A percentile compares a stretch with the other conserved stretches of the same genome.
These are phyloP conservation scores for Carex littledalei DNA, from an alignment of 176 grass and related monocot species.

Conservation along the genomic window DNA sequence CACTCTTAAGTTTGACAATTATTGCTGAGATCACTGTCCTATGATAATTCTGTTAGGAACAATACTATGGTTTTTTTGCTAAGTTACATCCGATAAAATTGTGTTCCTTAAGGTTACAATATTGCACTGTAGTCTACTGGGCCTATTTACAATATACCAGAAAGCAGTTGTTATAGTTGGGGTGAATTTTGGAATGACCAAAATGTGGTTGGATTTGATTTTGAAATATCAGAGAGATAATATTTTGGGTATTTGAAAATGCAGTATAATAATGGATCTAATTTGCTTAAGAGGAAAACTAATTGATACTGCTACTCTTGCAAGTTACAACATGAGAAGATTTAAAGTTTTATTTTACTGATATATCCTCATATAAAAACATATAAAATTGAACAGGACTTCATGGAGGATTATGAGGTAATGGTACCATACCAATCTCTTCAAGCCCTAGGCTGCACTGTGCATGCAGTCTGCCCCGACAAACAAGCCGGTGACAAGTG, in stretches of 20 bases:
- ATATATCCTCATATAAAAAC: neutral
- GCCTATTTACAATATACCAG: neutral
- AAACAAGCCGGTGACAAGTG: conserved; percentile 72
- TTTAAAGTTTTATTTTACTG: neutral
- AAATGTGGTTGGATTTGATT: neutral
- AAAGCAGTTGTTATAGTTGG: neutral
- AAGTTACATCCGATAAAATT: neutral
- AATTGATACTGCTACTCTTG: neutral
- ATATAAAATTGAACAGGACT: conserved; percentile 43
- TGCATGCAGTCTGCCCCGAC: conserved; percentile 63
- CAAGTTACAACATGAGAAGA: neutral
- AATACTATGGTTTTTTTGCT: neutral
- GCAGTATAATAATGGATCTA: neutral
- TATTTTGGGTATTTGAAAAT: neutral
- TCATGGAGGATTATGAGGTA: conserved; percentile 97
- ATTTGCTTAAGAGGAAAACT: neutral
- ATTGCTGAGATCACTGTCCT: neutral
- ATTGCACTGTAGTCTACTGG: neutral
- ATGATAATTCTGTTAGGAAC: neutral
- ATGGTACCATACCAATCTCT: conserved; percentile 95
- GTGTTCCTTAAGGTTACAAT: neutral
- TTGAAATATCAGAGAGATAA: neutral
- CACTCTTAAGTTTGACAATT: neutral
- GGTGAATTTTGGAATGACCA: neutral
- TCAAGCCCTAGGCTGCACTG: conserved; percentile 85